phyloP scores from a whole-genome alignment of 1,284 basidiomycete species.

The Tilletiopsis washingtonensis region DNA sequence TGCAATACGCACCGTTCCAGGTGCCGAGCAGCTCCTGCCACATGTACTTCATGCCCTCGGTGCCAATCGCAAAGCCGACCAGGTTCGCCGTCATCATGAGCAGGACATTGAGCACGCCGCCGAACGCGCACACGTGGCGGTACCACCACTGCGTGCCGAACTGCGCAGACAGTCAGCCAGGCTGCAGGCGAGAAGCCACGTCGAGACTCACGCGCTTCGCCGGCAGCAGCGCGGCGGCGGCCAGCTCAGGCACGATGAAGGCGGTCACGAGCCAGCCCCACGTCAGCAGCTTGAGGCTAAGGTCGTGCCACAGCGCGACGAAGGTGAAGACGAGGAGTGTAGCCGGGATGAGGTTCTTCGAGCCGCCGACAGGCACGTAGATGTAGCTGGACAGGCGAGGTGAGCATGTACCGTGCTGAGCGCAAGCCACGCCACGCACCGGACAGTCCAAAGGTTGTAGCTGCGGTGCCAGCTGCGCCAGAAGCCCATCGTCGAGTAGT shows the following conservation, averaged over 20 bases:
- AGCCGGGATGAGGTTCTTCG: constrained; percentile 59
- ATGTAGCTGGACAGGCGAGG: constrained; percentile 56
- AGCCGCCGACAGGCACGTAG: constrained; percentile 84
- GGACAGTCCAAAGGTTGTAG: constrained; percentile 91
- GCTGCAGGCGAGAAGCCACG: neutral
- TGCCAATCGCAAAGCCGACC: constrained; percentile 87
- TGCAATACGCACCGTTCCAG: constrained; percentile 55
- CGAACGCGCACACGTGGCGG: constrained; percentile 73
- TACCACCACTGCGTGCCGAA: constrained; percentile 69
- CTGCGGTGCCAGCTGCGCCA: constrained; percentile 95
- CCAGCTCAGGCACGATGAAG: constrained; percentile 81
- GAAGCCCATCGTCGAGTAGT: constrained; percentile 86
- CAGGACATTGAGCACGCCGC: constrained; percentile 75
- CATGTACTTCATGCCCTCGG: constrained; percentile 72
- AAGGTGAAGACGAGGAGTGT: constrained; percentile 85
- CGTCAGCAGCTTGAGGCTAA: constrained; percentile 75
- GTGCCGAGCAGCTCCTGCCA: constrained; percentile 60
- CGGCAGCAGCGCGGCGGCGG: constrained; percentile 59
- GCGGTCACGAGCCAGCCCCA: constrained; percentile 95
- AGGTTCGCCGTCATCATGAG: constrained; percentile 91
- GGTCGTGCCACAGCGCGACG: constrained; percentile 97
- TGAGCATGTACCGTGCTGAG: neutral
- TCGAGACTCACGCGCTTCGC: constrained; percentile 55
- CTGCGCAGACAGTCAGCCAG: constrained; percentile 49
- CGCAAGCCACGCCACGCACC: too few species aligned